phyloP scores from a whole-genome alignment of 139 green algal species.

The Chlorella ohadii region DNA sequence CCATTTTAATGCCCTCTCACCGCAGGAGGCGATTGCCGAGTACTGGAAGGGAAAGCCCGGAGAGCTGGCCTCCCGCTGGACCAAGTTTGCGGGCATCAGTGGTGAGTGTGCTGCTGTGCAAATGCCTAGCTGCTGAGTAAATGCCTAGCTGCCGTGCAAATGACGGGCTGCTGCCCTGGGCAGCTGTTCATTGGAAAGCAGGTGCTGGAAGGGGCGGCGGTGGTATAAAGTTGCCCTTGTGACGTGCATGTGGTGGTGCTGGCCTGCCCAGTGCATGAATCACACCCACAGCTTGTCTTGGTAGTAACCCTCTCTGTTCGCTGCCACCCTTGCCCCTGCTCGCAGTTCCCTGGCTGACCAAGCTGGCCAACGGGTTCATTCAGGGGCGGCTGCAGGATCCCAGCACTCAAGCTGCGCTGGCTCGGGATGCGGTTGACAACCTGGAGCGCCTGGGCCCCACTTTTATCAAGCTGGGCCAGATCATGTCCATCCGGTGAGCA shows the following conservation, averaged over 20 bases:
- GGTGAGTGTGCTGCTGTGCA: neutral
- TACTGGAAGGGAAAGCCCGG: slow-evolving; percentile 78
- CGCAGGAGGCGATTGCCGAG: slow-evolving; percentile 54
- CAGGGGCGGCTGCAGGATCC: slow-evolving; percentile 49
- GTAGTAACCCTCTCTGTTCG: too few relatives aligned
- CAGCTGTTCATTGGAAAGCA: too few relatives aligned
- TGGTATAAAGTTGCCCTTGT: too few relatives aligned
- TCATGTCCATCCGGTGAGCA: slow-evolving; percentile 73
- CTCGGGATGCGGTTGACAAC: slow-evolving; percentile 76
- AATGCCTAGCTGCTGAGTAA: too few relatives aligned
- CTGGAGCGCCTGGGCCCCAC: slow-evolving; percentile 89
- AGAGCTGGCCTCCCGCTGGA: slow-evolving; percentile 74
- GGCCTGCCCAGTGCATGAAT: too few relatives aligned
- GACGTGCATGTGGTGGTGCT: too few relatives aligned
- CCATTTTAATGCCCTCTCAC: too few relatives aligned
- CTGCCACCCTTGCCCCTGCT: too few relatives aligned
- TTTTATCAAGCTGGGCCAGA: slow-evolving; percentile 94
- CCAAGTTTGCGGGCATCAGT: slow-evolving; percentile 68
- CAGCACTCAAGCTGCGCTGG: slow-evolving; percentile 47
- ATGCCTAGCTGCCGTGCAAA: too few relatives aligned
- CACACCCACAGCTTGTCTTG: too few relatives aligned
- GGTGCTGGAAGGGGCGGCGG: too few relatives aligned
- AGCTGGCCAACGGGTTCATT: slow-evolving; percentile 75
- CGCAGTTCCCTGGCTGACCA: slow-evolving; percentile 77
- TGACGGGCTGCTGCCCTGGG: too few relatives aligned